Evolutionary conservation across 805 yeast genomes (phyloP), one percentile per base, ranked within the genome.

Genomic region (Candida arabinofermentans): DNA sequence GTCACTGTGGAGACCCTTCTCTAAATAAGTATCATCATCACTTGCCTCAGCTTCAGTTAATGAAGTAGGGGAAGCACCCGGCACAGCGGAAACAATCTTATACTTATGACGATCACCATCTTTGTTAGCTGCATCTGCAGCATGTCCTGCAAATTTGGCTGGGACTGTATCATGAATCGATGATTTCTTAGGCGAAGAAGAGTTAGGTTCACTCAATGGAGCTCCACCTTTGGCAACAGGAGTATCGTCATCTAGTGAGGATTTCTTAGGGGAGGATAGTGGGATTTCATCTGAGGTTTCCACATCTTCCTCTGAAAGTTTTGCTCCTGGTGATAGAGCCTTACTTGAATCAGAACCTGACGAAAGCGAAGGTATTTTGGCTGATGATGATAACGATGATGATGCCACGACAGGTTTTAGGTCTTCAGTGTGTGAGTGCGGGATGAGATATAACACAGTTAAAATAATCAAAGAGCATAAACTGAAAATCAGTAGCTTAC

Each of bases 351-450:
- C n/a, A n/a, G n/a, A n/a, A n/a, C n/a, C 24, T 7, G 24, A 9
- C 6, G 9, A 7, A 23, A 9, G 8, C 9, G 24, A 23, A 14
- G 32, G 32, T 14, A 10, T 7, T 16, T 29, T 10, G 9, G 17
- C 17, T 5, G 32, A 29, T 14, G 18, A n/a, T 29, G 18, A 16
- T 7, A 10, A 14, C 9, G 24, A 23, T 12, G 32, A 19, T 14
- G 32, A 29, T 5, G 9, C 47, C 9, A 17, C 37, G 26, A 34
- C 29, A 3, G 37, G 27, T 27, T 43, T 37, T 7, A 39, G 13
- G 8, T 39, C 37, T 30, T 43, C 44, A 14, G 39, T 30, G 16
- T 38, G 23, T 3, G 44, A 35, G 10, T 36, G 36, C 6, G 51
- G 48, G 3, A 42, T 27, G 16, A 47, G 24, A 35, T 16, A 39